Base-by-base conservation (phyloP, 1,284 basidiomycete species). In the Apiotrichum sp. region DNA sequence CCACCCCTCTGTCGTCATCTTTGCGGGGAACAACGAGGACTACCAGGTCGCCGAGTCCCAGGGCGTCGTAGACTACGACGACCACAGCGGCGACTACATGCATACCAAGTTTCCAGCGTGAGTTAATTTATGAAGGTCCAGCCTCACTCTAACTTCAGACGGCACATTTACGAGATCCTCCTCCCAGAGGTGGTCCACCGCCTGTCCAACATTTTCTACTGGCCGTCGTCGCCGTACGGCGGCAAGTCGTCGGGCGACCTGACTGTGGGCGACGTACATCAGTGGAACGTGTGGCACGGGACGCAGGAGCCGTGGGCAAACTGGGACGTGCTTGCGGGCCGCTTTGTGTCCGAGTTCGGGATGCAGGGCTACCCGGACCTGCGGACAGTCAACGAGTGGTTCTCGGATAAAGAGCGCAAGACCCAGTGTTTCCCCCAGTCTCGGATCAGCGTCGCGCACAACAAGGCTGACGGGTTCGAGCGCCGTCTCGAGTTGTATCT, bases 211-310 rank as follows among this genome's bases (percentile, higher is more conserved):
- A 81, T 87, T 38, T 80, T 83, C 69, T 93, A 93, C 73, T 89
- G 89, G 74, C 85, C 88, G 52, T 82, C 83, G 33, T 89, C 87
- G 16, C 91, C 91, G 0, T 95, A 92, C 75, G 89, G 88, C 53
- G 89, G 88, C 1, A 85, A 86, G 65, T 77, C 77, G 14, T 87
- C 87, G 0, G 85, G 83, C 1, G 89, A 93, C 72, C 79, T 78
- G 66, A 86, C 83, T 0, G 81, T 87, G 40, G 91, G 92, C 11
- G 91, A 93, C 75, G 76, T 90, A 31, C 89, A 93, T 70, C 89
- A 92, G 74, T 91, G 88, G 87, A 90, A 92, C 68, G 89, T 93
- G 4, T 93, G 91, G 91, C 90, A 93, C 70, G 79, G 79, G 7
- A 69, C 83, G 1, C 89, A 93, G 71, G 86, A 92, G 67, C 84